Conservation (phyloP, 2,329 filamentous ascomycete genomes). For the Colletotrichum siamense region DNA sequence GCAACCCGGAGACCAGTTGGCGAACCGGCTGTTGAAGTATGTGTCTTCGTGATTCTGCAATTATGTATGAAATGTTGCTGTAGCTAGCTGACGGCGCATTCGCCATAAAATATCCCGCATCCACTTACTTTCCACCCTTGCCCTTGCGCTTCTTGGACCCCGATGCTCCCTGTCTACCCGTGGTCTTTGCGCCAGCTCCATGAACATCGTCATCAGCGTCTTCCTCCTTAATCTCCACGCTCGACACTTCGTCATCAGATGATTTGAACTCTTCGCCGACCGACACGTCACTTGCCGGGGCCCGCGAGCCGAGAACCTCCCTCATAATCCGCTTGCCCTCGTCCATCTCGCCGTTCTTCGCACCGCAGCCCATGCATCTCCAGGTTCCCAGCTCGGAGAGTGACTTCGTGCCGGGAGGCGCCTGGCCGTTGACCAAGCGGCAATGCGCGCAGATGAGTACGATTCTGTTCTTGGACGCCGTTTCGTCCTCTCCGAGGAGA, state of each 20-base stretch:
- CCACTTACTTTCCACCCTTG: slow-evolving; percentile 14
- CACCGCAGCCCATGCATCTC: slow-evolving; percentile 86
- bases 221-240: slow-evolving; percentile 1
- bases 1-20: background rate
- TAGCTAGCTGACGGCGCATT: background rate
- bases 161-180: slow-evolving; percentile 15
- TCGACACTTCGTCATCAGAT: background rate
- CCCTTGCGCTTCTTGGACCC: slow-evolving; percentile 22
- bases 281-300: slow-evolving; percentile 3
- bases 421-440: slow-evolving; percentile 92
- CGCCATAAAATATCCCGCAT: background rate
- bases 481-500: slow-evolving; percentile 93
- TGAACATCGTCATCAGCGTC: slow-evolving; percentile 1
- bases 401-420: slow-evolving; percentile 81
- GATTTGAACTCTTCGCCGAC: slow-evolving; percentile 22
- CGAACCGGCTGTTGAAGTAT: background rate
- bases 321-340: slow-evolving; percentile 76
- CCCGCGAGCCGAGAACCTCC: slow-evolving; percentile 56
- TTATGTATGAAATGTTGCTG: slow-evolving; percentile 5
- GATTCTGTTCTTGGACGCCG: slow-evolving; percentile 86
- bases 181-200: background rate
- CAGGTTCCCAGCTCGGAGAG: slow-evolving; percentile 84
- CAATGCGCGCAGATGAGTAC: slow-evolving; percentile 85
- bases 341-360: slow-evolving; percentile 81
- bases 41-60: background rate